Base-by-base conservation (phyloP, 768 basidiomycete species). In the Lyophyllum atratum region DNA sequence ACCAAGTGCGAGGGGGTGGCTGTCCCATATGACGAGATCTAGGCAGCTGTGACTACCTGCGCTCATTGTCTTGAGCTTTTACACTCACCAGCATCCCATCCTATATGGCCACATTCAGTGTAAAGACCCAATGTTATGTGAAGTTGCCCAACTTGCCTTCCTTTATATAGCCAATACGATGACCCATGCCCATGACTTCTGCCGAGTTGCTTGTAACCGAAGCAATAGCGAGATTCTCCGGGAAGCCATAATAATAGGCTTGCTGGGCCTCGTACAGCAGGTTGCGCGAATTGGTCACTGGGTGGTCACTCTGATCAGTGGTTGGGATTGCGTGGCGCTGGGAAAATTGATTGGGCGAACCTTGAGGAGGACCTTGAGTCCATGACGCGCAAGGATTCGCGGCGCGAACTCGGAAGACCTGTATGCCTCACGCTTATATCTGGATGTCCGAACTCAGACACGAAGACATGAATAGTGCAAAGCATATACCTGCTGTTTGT, bases 1-100 rank as follows among this genome's bases (percentile, higher is more conserved):
- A 3, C 92, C 92, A 4, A 95, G 74, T 0, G 88, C 82, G 11
- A 96, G 77, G 0, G 94, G 94, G 70, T 95, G 93, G 37, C 85
- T 86, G 60, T 92, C 90, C 89, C 89, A 92, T 2, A 93, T 76
- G 28, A 93, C 87, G 33, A 94, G 59, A 71, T 95, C 90, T 89
- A 58, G 8, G 28, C 5, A 17, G 21, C 10, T 17, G 34, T 28
- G 6, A 34, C 49, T 44, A 14, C 43, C 6, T 43, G 14, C 26
- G 45, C 11, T 11, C 46, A 50, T 28, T 28, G 6, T 25, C 15
- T n/a, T n/a, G 40, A 42, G 8, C 28, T 48, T 44, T n/a, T 43
- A 55, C 5, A 67, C 69, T 61, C 65, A 82, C 84, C 90, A 55
- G 91, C 91, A 71, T 93, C 91, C 74, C 86, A 92, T 11, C 90